Base-by-base conservation (phyloP, 805 yeast species). In the Metschnikowia vanudenii region DNA sequence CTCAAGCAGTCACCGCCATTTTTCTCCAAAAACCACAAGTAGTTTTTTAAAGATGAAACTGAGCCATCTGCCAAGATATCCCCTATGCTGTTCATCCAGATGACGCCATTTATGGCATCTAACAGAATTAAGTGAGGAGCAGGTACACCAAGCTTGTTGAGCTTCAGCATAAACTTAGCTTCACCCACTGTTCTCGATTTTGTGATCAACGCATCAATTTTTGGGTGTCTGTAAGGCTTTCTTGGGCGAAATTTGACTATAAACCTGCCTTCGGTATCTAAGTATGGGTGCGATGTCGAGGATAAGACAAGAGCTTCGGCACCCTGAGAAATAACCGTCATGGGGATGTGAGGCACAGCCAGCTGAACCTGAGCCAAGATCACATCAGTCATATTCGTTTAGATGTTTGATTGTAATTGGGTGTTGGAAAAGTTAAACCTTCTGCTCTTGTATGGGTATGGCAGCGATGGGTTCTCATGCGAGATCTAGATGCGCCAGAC, bases 141-240 rank as follows among this genome's bases (percentile, higher is more conserved):
- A 9, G 73, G 71, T 14, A 94, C 74, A 0, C 82, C 85, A 13
- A 87, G 50, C 45, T 65, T 69, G 24, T 61, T 59, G 37, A 81
- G 67, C 60, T 80, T 84, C 39, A 77, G 75, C 65, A 94, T 66
- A 24, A 92, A 72, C 55, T 91, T 82, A 1, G 90, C 89, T 60
- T 94, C 99, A 1, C 92, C 84, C 3, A 83, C 67, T 0, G 98
- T 92, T 44, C 99, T 73, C 36, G 82, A 84, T 52, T 83, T 86
- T 3, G 95, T 88, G 41, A 94, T 75, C 37, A 75, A 75, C 8
- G 76, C 75, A 65, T 94, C 99, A 20, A 94, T 78, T 31, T 76
- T 75, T 3, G 89, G 89, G 58, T 94, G 96, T 60, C 99, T 75
- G 61, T 94, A 94, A n/a, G 85, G 81, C 61, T 94, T 94, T 19